Evolutionary conservation across 2,329 filamentous ascomycete species (phyloP).

Genomic region (Keithomyces neogunnii): DNA sequence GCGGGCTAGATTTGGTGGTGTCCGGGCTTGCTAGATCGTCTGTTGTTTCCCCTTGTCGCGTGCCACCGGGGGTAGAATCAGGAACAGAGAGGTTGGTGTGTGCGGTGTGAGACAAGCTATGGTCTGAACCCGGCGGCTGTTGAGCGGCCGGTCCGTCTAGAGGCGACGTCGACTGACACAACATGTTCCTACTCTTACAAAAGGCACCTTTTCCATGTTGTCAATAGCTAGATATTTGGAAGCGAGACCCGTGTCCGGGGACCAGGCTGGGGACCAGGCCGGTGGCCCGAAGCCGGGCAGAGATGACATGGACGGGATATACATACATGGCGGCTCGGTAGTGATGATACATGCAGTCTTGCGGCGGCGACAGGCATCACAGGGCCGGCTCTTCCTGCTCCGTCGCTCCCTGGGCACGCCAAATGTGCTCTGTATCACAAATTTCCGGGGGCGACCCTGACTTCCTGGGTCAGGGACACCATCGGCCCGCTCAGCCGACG

Average conservation of each 20-base stretch:
- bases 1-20: constrained; percentile 6
- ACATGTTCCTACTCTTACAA: constrained; percentile 24
- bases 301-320: background rate
- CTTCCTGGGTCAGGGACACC: constrained; percentile 1
- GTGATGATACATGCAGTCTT: constrained; percentile 41
- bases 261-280: too few species aligned
- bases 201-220: constrained; percentile 19
- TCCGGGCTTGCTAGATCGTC: constrained; percentile 3
- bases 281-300: too few species aligned
- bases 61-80: background rate
- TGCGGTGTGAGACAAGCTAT: background rate
- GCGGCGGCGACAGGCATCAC: constrained; percentile 34
- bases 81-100: background rate
- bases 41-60: background rate
- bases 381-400: constrained; percentile 38
- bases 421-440: constrained; percentile 33
- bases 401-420: constrained; percentile 29
- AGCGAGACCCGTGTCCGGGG: background rate
- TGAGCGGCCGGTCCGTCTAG: constrained; percentile 3
- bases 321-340: constrained; percentile 34
- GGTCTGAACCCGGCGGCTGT: background rate
- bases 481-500: constrained; percentile 2
- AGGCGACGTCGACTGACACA: constrained; percentile 22
- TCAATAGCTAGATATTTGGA: background rate
- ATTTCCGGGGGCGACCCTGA: constrained; percentile 21